phyloP scores from a whole-genome alignment of 2,329 filamentous ascomycete species.

The Pleurostoma richardsiae region DNA sequence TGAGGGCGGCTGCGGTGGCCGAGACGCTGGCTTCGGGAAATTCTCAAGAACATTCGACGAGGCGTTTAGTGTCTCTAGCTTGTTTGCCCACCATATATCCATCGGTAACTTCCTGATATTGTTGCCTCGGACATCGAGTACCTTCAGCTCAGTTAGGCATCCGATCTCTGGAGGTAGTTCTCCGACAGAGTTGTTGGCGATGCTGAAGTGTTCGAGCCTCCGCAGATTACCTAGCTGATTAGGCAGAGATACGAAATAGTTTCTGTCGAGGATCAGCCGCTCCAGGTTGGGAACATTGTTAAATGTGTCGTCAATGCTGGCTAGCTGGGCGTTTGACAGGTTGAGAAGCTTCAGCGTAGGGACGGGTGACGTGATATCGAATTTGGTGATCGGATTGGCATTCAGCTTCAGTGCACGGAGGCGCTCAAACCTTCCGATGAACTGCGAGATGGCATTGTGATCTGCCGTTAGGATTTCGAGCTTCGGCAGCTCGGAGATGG shows the following conservation, averaged over 20 bases:
- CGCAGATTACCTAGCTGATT: constrained; percentile 77
- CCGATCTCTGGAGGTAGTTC: constrained; percentile 85
- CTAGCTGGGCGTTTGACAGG: constrained; percentile 84
- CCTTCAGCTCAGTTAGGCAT: constrained; percentile 74
- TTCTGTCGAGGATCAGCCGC: constrained; percentile 85
- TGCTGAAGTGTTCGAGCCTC: constrained; percentile 85
- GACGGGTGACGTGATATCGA: constrained; percentile 72
- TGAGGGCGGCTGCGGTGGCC: constrained; percentile 56
- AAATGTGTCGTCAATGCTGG: constrained; percentile 85
- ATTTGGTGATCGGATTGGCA: constrained; percentile 91
- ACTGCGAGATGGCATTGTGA: constrained; percentile 88
- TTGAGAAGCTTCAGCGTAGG: constrained; percentile 83
- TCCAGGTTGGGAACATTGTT: constrained; percentile 82
- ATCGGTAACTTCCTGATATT: constrained; percentile 84
- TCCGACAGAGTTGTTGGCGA: constrained; percentile 84
- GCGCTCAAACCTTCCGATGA: constrained; percentile 81
- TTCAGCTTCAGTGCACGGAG: constrained; percentile 84
- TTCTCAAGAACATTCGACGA: constrained; percentile 89
- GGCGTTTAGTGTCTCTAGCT: constrained; percentile 85
- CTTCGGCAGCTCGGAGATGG: constrained; percentile 76
- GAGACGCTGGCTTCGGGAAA: constrained; percentile 82
- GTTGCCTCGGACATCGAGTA: constrained; percentile 87
- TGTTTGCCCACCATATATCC: constrained; percentile 94
- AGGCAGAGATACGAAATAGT: constrained; percentile 90
- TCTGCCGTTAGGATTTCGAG: constrained; percentile 86